Base-by-base conservation (phyloP, 2,329 filamentous ascomycete genomes). In the Fusarium sp. region DNA sequence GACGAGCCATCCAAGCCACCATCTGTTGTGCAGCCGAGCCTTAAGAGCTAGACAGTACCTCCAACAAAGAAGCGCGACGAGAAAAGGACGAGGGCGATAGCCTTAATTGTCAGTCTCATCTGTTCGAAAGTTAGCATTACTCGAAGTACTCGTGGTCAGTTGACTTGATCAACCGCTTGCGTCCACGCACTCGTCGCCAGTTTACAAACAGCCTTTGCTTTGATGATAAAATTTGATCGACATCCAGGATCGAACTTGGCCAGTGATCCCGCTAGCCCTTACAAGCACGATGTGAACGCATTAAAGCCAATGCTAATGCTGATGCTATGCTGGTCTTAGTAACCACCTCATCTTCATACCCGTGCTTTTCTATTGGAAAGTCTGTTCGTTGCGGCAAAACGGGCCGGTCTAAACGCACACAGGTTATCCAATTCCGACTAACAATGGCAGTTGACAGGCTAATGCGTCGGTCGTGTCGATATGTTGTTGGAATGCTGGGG, bases 171-270 rank as follows among this genome's bases (percentile, higher is more conserved):
- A 28, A 31, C n/a, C 15, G 16, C 23, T 16, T 26, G 16, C 23
- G 23, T 37, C 49, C 28, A 40, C 40, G 45, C 28, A 34, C 49
- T 58, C 31, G 46, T 41, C 13, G n/a, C 33, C n/a, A 30, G 47
- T 20, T 31, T 36, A 16, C 30, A 42, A 26, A 41, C 31, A 18
- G 51, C 45, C 13, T 44, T 51, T 30, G 36, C 31, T 52, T 56
- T 33, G 41, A 52, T 33, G 37, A 49, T 33, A 57, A 30, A 36
- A 60, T 36, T 38, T 69, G 55, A 69, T 69, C 60, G 52, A 62
- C 65, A 26, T 34, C 50, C 18, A 54, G 54, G 54, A 44, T 50
- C 38, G 26, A 41, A 49, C 40, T 47, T 42, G 34, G 60, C 47
- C 49, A 65, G 53, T 46, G 59, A 34, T 44, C 45, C 45, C 37